phyloP scores from a whole-genome alignment of 805 yeast species.

The Metschnikowia proteae region DNA sequence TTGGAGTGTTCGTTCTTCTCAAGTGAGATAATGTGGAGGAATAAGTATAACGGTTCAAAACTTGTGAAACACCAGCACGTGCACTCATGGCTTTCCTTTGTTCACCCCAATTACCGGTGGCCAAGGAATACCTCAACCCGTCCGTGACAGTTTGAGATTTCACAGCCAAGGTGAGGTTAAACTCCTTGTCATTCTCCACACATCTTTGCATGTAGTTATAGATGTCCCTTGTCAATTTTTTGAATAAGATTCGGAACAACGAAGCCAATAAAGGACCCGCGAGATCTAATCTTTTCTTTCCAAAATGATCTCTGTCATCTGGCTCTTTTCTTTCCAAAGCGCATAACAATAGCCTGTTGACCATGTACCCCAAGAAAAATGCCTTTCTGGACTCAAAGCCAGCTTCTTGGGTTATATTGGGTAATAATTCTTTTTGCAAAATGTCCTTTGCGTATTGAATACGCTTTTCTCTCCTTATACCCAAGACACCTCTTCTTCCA shows the following conservation, averaged over 20 bases:
- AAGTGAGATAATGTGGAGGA: conserved; percentile 98
- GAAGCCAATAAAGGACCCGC: conserved; percentile 98
- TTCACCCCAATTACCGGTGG: conserved; percentile 99
- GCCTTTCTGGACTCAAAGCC: conserved; percentile 98
- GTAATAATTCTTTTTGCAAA: conserved; percentile 90
- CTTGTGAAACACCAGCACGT: conserved; percentile 99
- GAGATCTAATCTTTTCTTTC: conserved; percentile 95
- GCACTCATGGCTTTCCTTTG: conserved; percentile 99
- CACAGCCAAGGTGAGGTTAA: conserved; percentile 93
- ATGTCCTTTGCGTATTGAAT: conserved; percentile 97
- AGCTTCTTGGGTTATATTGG: conserved; percentile 95
- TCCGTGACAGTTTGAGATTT: conserved; percentile 96
- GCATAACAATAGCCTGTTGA: conserved; percentile 88
- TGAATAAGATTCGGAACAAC: conserved; percentile 89
- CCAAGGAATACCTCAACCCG: conserved; percentile 94
- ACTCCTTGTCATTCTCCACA: conserved; percentile 95
- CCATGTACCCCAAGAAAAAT: conserved; percentile 96
- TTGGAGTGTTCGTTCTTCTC: conserved; percentile 98
- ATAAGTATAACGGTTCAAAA: conserved; percentile 93
- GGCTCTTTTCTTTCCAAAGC: conserved; percentile 97
- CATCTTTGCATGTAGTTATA: conserved; percentile 98
- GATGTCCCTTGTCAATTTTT: conserved; percentile 92
- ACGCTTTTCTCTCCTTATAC: conserved; percentile 96
- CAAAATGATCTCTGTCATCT: conserved; percentile 99
- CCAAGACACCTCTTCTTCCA: conserved; percentile 96